These are phyloP conservation scores for Lepiota venenata DNA, from an alignment of 768 basidiomycete genomes.

Conservation along the genomic window DNA sequence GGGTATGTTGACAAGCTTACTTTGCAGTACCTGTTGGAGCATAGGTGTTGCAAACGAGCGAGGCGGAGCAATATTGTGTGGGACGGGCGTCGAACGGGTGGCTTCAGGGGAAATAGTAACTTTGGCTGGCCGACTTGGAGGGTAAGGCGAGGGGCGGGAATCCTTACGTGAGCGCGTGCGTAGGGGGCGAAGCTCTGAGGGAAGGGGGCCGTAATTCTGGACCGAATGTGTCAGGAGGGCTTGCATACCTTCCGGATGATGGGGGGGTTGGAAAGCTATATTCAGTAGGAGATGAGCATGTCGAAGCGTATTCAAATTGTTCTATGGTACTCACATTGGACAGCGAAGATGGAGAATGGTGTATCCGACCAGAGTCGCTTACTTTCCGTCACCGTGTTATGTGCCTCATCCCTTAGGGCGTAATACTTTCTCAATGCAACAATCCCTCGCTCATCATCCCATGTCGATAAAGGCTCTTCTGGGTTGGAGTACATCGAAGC, in stretches of 20 bases:
- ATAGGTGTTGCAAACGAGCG: conserved; percentile 19
- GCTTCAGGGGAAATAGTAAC: conserved; percentile 36
- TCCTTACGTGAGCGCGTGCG: conserved; percentile 64
- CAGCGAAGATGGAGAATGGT: conserved; percentile 64
- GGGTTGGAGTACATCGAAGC: conserved; percentile 42
- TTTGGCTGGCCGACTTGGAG: conserved; percentile 45
- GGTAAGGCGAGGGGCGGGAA: conserved; percentile 75
- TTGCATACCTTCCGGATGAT: conserved; percentile 62
- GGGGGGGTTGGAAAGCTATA: conserved; percentile 69
- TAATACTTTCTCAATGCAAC: conserved; percentile 63
- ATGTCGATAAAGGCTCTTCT: conserved; percentile 32
- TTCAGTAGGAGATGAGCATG: conserved; percentile 10
- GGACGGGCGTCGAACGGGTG: not conserved
- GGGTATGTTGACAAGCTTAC: conserved; percentile 32
- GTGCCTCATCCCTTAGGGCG: conserved; percentile 65
- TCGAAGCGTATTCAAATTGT: not conserved
- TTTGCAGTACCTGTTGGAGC: conserved; percentile 42
- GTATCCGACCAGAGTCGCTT: conserved; percentile 66
- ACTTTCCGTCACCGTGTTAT: conserved; percentile 65
- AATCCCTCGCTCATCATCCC: conserved; percentile 72
- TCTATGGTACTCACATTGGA: conserved; percentile 56
- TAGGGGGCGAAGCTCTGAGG: conserved; percentile 62
- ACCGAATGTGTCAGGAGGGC: conserved; percentile 72
- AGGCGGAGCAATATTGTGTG: not conserved
- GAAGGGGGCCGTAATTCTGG: conserved; percentile 69